A percentile compares a stretch with the other conserved stretches of the same genome.
These are phyloP conservation scores for Citrus australasica DNA, from an alignment of 345 rosid genomes.

Conservation along the genomic window DNA sequence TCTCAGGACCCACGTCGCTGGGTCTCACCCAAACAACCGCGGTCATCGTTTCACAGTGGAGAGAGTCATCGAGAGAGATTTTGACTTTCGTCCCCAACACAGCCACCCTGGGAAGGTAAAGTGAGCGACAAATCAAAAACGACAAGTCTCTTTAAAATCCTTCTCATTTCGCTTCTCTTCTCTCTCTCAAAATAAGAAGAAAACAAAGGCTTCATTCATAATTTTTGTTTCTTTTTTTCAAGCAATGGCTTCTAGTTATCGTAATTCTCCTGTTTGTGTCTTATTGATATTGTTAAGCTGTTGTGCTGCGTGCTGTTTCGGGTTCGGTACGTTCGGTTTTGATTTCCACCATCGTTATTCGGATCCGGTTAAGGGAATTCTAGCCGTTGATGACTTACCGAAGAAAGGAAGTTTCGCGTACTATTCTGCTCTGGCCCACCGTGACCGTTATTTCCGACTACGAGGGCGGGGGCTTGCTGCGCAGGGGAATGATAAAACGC, in stretches of 20 bases:
- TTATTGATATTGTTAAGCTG: conserved; percentile 6
- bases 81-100: background rate
- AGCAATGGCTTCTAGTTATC: conserved; percentile 10
- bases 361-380: conserved; percentile 63
- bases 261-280: background rate
- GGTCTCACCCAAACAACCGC: conserved; percentile 3
- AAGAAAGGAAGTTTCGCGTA: conserved; percentile 59
- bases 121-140: background rate
- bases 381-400: conserved; percentile 60
- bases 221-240: background rate
- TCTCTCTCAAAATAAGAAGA: background rate
- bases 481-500: conserved; percentile 33
- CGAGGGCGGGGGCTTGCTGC: conserved; percentile 67
- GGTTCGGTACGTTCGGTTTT: conserved; percentile 63
- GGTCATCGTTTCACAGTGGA: background rate
- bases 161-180: background rate
- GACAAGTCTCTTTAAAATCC: background rate
- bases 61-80: background rate
- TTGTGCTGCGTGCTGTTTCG: conserved; percentile 18
- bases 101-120: too few relatives aligned
- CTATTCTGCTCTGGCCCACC: conserved; percentile 64
- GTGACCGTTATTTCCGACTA: conserved; percentile 57
- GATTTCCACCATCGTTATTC: conserved; percentile 80
- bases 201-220: background rate
- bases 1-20: background rate